These are phyloP conservation scores for Glebionis coronaria DNA, from an alignment of 129 eudicot genomes.

Conservation along the genomic window DNA sequence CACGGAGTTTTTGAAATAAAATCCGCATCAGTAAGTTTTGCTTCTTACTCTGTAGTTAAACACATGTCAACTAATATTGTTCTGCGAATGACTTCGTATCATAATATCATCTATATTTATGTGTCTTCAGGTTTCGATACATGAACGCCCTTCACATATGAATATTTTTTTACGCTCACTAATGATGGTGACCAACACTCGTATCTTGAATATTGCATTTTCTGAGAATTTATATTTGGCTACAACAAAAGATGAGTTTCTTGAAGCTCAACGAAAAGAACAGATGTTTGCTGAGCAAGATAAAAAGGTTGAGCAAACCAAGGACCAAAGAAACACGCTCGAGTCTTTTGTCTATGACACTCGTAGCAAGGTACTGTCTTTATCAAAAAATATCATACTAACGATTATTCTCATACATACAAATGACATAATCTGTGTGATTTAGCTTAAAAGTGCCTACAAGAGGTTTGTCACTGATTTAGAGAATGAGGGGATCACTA, in stretches of 20 bases:
- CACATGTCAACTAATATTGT: background rate
- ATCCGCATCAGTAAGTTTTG: slow-evolving; percentile 60
- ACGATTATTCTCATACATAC: background rate
- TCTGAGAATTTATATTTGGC: slow-evolving; percentile 36
- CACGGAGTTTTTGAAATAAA: slow-evolving; percentile 55
- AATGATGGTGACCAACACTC: too few species aligned
- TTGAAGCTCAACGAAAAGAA: slow-evolving; percentile 57
- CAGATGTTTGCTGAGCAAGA: slow-evolving; percentile 64
- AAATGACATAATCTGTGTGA: background rate
- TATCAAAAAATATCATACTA: background rate
- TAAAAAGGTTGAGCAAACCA: slow-evolving; percentile 63
- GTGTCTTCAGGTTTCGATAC: slow-evolving; percentile 45
- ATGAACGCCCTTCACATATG: slow-evolving; percentile 27
- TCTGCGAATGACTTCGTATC: background rate
- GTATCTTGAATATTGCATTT: background rate
- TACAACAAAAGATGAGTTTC: slow-evolving; percentile 46
- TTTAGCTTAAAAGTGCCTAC: slow-evolving; percentile 52
- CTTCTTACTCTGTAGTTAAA: slow-evolving; percentile 8
- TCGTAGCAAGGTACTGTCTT: slow-evolving; percentile 46
- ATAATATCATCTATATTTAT: background rate
- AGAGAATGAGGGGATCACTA: slow-evolving; percentile 53
- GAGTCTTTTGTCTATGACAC: slow-evolving; percentile 82
- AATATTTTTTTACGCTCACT: slow-evolving; percentile 1
- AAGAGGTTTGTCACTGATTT: slow-evolving; percentile 52
- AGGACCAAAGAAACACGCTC: slow-evolving; percentile 67